Evolutionary conservation across 2,329 filamentous ascomycete genomes (phyloP), one percentile per base, ranked within the genome.

Genomic region (Herpotrichia juniperi): DNA sequence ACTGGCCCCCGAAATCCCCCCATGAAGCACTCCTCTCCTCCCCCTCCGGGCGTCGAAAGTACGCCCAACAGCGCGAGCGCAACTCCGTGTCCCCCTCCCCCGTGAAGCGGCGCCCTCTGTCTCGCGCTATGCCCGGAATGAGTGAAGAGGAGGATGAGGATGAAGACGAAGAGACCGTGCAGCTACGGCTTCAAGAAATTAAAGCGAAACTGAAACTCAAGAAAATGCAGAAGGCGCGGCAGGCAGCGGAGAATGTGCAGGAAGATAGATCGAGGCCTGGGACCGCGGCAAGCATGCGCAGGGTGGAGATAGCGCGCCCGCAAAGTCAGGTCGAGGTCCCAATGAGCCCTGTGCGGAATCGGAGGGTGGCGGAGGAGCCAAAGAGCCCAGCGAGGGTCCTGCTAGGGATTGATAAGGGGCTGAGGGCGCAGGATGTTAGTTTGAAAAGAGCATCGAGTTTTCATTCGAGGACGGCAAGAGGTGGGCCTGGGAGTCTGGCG

Each of bases 141-240:
- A 44, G 48, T 16, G 51, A 51, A 30, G 59, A 63, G 7, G 88
- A 89, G 2, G 88, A 80, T 10, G 93, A 97, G 69, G 93, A 97
- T 76, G 88, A 90, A 4, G 89, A 81, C 8, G 93, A 97, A 72
- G 93, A 97, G 78, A 96, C 87, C 1, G 76, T 97, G 28, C 86
- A 96, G 67, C 78, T 99, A 56, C 87, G 96, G 70, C 78, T 97
- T 4, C 87, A 93, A 58, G 91, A 90, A 49, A 96, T 99, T 52
- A 88, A 97, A 73, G 91, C 93, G 6, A 87, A 89, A 54, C 76
- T 97, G 46, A 94, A 88, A 73, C 75, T 97, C 58, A 97, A 97
- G 74, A 92, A 88, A 67, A 77, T 97, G 12, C 90, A 94, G 71
- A 83, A 71, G 54, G 67, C 67, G 21, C 84, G 81, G 67, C 76